These are phyloP conservation scores for Pseudomassariella vexata DNA, from an alignment of 2,329 filamentous ascomycete genomes.

Conservation along the genomic window DNA sequence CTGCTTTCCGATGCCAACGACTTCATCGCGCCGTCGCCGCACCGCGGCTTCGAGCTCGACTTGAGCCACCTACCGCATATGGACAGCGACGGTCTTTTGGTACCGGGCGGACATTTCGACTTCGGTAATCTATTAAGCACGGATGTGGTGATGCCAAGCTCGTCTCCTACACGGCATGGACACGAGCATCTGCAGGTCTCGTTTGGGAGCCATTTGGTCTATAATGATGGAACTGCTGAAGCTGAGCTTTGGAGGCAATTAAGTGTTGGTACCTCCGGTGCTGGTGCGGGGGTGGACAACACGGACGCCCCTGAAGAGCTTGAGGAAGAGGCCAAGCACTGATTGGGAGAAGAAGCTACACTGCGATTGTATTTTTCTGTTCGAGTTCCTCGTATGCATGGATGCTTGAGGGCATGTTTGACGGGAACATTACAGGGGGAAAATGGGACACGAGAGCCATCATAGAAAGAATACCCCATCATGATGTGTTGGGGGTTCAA, in stretches of 20 bases:
- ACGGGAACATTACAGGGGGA: too few species aligned
- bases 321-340: too few species aligned
- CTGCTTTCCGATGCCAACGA: conserved; percentile 53
- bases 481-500: too few species aligned
- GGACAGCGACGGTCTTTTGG: conserved; percentile 26
- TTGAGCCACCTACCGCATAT: conserved; percentile 32
- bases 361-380: too few species aligned
- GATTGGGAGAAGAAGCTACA: too few species aligned
- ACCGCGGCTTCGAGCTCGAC: conserved; percentile 36
- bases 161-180: conserved; percentile 32
- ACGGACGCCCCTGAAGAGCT: too few species aligned
- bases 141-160: conserved; percentile 42
- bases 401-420: too few species aligned
- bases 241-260: conserved; percentile 7
- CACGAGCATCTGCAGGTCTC: conserved; percentile 12
- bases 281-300: neutral
- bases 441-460: too few species aligned
- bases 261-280: too few species aligned
- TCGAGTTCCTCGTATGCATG: too few species aligned
- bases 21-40: conserved; percentile 33
- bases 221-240: conserved; percentile 9
- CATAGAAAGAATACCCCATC: too few species aligned
- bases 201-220: conserved; percentile 14
- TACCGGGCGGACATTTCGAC: conserved; percentile 30
- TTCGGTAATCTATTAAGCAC: conserved; percentile 43